A percentile compares a stretch with the other conserved stretches of the same genome.
Evolutionary conservation across 345 rosid species (phyloP).

Genomic region (Linum tenue): DNA sequence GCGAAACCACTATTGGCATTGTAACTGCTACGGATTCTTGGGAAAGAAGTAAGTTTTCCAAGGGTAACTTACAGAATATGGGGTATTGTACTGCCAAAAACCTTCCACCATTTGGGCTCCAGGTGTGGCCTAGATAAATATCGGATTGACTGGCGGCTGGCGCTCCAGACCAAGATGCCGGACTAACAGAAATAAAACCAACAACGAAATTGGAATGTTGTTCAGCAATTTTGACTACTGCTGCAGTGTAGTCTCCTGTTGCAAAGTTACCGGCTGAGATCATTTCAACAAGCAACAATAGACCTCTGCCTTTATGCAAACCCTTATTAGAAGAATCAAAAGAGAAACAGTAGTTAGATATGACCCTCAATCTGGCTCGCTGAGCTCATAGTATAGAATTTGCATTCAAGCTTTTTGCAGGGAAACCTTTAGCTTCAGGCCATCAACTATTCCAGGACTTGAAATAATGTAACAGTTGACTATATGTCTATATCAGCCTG

Average conservation of each 20-base stretch:
- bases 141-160: constrained; percentile 42
- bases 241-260: constrained; percentile 86
- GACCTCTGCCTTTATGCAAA: constrained; percentile 81
- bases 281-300: constrained; percentile 90
- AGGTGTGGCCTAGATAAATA: constrained; percentile 92
- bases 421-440: constrained; percentile 78
- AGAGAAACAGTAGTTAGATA: constrained; percentile 7
- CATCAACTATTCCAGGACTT: constrained; percentile 93
- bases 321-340: constrained; percentile 39
- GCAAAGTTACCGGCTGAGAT: constrained; percentile 98
- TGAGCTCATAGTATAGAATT: neutral
- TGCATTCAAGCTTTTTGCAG: neutral
- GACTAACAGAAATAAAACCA: constrained; percentile 94
- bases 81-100: constrained; percentile 88
- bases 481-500: constrained; percentile 94
- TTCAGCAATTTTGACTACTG: constrained; percentile 86
- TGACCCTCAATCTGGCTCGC: neutral
- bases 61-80: constrained; percentile 58
- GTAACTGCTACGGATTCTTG: too few species aligned
- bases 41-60: neutral
- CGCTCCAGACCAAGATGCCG: constrained; percentile 89
- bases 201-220: constrained; percentile 90
- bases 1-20: too few species aligned
- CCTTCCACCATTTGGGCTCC: constrained; percentile 94
- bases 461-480: constrained; percentile 82